A percentile compares a stretch with the other conserved stretches of the same genome.
Evolutionary conservation across 108 stramenopile species (phyloP).

Genomic region (Schizochytrium sp.): DNA sequence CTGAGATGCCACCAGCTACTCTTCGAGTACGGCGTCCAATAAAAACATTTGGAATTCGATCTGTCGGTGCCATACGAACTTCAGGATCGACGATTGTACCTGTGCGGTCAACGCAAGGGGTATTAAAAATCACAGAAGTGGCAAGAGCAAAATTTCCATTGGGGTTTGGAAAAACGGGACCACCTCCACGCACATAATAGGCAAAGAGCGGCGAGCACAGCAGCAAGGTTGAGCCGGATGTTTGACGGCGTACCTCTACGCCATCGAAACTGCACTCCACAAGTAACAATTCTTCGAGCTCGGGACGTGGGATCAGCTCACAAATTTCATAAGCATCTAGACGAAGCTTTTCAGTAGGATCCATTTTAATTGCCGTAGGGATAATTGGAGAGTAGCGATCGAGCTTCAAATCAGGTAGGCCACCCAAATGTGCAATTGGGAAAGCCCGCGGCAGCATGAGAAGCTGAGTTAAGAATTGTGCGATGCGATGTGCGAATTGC

Average conservation of each 20-base stretch:
- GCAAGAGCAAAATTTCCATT: not conserved
- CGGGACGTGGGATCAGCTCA: not conserved
- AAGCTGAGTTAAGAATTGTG: not conserved
- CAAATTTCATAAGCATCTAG: constrained; percentile 21
- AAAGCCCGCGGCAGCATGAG: constrained; percentile 20
- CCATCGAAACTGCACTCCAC: not conserved
- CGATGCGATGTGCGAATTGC: not conserved
- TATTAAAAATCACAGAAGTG: not conserved
- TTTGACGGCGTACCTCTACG: too few relatives aligned
- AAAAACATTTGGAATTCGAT: not conserved
- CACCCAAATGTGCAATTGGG: constrained; percentile 19
- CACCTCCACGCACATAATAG: constrained; percentile 38
- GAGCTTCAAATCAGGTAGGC: not conserved
- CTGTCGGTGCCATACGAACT: not conserved
- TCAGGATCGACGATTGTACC: constrained; percentile 11
- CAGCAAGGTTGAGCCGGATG: not conserved
- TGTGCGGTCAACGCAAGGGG: constrained; percentile 28
- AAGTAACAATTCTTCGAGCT: not conserved
- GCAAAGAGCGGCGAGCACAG: constrained; percentile 20
- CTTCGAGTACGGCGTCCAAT: not conserved
- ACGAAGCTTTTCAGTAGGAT: not conserved
- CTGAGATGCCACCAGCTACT: not conserved
- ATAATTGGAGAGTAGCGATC: constrained; percentile 3
- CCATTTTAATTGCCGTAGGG: constrained; percentile 19
- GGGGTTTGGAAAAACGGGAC: not conserved